Percentiles rank a stretch among this genome's conserved stretches.
phyloP scores from a whole-genome alignment of 495 filamentous ascomycete species.

The Xylaria bambusicola region DNA sequence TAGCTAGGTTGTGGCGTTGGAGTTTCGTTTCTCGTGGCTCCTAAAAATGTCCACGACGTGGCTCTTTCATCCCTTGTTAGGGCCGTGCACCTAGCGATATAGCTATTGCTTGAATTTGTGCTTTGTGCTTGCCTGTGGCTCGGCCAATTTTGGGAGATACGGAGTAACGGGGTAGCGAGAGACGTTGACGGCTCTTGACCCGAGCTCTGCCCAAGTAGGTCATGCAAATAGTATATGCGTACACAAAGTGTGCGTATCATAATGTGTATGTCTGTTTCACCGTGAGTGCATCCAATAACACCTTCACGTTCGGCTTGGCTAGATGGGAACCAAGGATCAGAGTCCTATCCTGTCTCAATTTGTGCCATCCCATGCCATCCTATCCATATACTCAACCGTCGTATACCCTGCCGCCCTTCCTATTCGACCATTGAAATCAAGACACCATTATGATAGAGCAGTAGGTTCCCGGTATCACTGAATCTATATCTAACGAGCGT shows the following conservation, averaged over 20 bases:
- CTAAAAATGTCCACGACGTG: background rate
- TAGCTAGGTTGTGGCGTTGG: background rate
- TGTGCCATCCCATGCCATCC: background rate
- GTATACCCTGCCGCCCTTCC: too few relatives aligned
- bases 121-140: background rate
- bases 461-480: too few relatives aligned
- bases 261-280: background rate
- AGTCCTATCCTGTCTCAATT: background rate
- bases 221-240: background rate
- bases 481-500: too few relatives aligned
- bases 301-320: constrained; percentile 3
- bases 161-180: background rate
- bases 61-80: background rate
- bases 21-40: constrained; percentile 3
- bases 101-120: background rate
- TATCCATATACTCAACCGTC: background rate
- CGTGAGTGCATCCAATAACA: background rate
- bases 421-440: too few relatives aligned
- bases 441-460: too few relatives aligned
- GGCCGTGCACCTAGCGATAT: background rate
- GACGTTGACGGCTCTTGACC: background rate
- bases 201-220: background rate
- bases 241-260: background rate
- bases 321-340: constrained; percentile 5
- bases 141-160: background rate